phyloP scores from a whole-genome alignment of 306 rosid species.

The Adenanthera pavonina region DNA sequence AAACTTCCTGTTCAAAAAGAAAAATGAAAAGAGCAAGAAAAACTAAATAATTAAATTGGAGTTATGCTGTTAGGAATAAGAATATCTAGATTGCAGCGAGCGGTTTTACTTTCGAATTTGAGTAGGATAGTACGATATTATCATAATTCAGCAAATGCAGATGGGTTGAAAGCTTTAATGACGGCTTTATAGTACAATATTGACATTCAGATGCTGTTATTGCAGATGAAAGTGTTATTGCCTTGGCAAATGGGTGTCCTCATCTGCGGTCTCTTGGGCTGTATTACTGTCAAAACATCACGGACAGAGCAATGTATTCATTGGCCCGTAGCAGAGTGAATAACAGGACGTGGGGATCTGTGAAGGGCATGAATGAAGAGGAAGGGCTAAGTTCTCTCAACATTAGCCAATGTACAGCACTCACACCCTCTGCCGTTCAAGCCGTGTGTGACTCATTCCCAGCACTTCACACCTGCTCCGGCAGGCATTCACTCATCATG shows the following conservation, averaged over 20 bases:
- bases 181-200: not conserved
- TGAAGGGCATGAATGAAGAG: slow-evolving; percentile 67
- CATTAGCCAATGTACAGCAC: slow-evolving; percentile 97
- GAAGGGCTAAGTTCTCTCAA: slow-evolving; percentile 79
- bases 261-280: slow-evolving; percentile 90
- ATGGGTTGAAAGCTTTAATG: not conserved
- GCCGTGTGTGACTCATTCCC: slow-evolving; percentile 95
- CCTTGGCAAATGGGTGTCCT: slow-evolving; percentile 81
- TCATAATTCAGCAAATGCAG: not conserved
- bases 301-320: slow-evolving; percentile 97
- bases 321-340: slow-evolving; percentile 83
- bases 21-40: not conserved
- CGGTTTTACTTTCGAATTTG: not conserved
- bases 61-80: not conserved
- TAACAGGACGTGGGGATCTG: slow-evolving; percentile 72
- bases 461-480: slow-evolving; percentile 90
- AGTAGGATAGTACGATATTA: not conserved
- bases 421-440: slow-evolving; percentile 95
- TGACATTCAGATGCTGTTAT: slow-evolving; percentile 21
- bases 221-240: slow-evolving; percentile 96
- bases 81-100: not conserved
- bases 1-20: not conserved
- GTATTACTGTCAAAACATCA: slow-evolving; percentile 92
- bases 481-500: slow-evolving; percentile 87
- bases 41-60: not conserved